These are phyloP conservation scores for Thyridium curvatum DNA, from an alignment of 2,329 filamentous ascomycete species.

Conservation along the genomic window DNA sequence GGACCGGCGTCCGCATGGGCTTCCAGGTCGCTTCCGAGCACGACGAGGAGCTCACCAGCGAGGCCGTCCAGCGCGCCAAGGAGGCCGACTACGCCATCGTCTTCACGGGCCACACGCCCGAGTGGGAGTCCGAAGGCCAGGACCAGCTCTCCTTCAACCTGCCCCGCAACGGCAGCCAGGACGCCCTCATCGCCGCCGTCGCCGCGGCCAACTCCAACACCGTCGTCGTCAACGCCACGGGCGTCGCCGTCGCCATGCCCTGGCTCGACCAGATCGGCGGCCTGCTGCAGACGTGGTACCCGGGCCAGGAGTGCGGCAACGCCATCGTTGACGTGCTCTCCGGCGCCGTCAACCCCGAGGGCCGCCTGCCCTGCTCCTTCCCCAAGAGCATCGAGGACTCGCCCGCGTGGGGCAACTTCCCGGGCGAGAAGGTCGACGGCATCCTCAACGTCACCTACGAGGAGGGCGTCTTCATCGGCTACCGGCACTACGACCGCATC, in stretches of 20 bases:
- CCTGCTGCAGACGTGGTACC: conserved; percentile 40
- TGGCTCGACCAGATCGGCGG: conserved; percentile 33
- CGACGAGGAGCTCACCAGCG: conserved; percentile 9
- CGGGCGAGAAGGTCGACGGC: conserved; percentile 12
- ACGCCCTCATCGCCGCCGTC: conserved; percentile 35
- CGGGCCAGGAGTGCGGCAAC: conserved; percentile 58
- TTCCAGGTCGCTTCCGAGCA: not conserved
- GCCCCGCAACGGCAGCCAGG: not conserved
- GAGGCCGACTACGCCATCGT: conserved; percentile 54
- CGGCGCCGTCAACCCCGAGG: conserved; percentile 52
- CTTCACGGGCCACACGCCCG: conserved; percentile 50
- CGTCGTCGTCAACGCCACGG: conserved; percentile 52
- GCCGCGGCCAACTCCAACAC: conserved; percentile 48
- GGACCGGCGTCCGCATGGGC: no score
- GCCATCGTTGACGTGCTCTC: conserved; percentile 56
- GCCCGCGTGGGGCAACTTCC: conserved; percentile 48
- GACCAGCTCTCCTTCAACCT: conserved; percentile 3
- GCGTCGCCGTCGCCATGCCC: conserved; percentile 47
- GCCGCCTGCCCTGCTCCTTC: conserved; percentile 53
- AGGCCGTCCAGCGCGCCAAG: conserved; percentile 27
- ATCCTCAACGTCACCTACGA: conserved; percentile 28
- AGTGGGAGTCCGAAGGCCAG: conserved; percentile 5
- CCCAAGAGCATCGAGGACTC: conserved; percentile 50
- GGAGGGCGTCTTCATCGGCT: conserved; percentile 56
- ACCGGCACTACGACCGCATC: conserved; percentile 53